phyloP scores from a whole-genome alignment of 495 filamentous ascomycete species.

The Penicillium ochrochloron region DNA sequence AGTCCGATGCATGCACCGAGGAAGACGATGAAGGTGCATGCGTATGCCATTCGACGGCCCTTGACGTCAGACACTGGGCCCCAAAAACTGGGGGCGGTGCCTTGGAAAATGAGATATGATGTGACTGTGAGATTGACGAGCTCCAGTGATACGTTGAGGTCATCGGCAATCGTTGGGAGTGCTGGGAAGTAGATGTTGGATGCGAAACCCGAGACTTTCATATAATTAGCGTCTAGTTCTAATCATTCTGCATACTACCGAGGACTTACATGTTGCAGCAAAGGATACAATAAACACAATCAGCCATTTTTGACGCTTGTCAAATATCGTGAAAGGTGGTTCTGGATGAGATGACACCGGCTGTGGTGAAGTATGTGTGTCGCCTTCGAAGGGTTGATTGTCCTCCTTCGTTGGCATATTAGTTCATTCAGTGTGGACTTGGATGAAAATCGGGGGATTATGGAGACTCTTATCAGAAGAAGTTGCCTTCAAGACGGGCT shows the following conservation, averaged over 20 bases:
- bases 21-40: slow-evolving; percentile 51
- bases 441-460: not conserved
- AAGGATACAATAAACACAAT: slow-evolving; percentile 52
- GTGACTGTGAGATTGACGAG: slow-evolving; percentile 57
- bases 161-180: slow-evolving; percentile 47
- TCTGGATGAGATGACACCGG: slow-evolving; percentile 9
- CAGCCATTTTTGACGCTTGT: slow-evolving; percentile 49
- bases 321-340: slow-evolving; percentile 26
- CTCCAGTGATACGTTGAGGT: slow-evolving; percentile 47
- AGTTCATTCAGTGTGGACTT: not conserved
- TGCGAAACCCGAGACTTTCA: slow-evolving; percentile 54
- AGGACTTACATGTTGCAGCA: slow-evolving; percentile 50
- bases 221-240: slow-evolving; percentile 5
- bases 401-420: not conserved
- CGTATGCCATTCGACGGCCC: slow-evolving; percentile 53
- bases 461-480: not conserved
- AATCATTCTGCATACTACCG: not conserved
- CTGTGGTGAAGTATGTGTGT: not conserved
- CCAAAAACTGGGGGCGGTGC: slow-evolving; percentile 56
- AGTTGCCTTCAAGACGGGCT: not conserved
- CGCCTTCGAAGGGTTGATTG: not conserved
- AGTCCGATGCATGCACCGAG: slow-evolving; percentile 54
- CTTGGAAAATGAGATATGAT: slow-evolving; percentile 57
- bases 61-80: slow-evolving; percentile 54
- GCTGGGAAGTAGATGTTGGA: slow-evolving; percentile 61